Evolutionary conservation across 1,284 basidiomycete species (phyloP).

Genomic region (Peniophora sp.): DNA sequence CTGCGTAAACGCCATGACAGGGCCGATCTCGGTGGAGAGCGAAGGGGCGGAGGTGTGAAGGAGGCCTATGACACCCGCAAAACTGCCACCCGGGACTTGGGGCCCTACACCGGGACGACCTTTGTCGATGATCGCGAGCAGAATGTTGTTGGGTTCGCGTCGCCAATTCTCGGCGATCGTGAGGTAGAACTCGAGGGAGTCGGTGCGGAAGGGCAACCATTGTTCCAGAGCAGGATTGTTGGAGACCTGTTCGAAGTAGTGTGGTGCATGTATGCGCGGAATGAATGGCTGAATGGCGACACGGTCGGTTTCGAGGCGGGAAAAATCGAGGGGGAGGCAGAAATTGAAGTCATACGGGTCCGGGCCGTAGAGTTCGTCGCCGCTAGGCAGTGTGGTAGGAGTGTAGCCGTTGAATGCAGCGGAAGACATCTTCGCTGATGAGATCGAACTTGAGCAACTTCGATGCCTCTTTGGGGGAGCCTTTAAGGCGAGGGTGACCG

Average conservation of each 20-base stretch:
- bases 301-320: slow-evolving; percentile 25
- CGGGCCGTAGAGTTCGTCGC: slow-evolving; percentile 6
- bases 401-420: slow-evolving; percentile 4
- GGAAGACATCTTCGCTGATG: neutral
- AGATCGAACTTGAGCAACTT: no score
- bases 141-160: slow-evolving; percentile 7
- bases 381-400: neutral
- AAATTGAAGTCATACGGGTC: slow-evolving; percentile 24
- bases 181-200: slow-evolving; percentile 5
- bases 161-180: slow-evolving; percentile 10
- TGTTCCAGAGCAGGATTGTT: slow-evolving; percentile 11
- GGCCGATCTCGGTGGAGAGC: slow-evolving; percentile 32
- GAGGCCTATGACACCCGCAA: slow-evolving; percentile 36
- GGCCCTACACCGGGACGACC: slow-evolving; percentile 16
- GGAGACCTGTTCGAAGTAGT: slow-evolving; percentile 16
- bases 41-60: slow-evolving; percentile 22
- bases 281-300: slow-evolving; percentile 33
- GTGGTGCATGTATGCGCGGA: slow-evolving; percentile 22
- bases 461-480: no score
- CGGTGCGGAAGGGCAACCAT: slow-evolving; percentile 10
- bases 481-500: no score
- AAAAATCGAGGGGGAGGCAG: slow-evolving; percentile 21
- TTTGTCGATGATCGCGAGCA: slow-evolving; percentile 34
- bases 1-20: slow-evolving; percentile 31
- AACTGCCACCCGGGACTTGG: slow-evolving; percentile 10